Base-by-base conservation (phyloP, 1,284 basidiomycete genomes). In the Schizophyllum amplum region DNA sequence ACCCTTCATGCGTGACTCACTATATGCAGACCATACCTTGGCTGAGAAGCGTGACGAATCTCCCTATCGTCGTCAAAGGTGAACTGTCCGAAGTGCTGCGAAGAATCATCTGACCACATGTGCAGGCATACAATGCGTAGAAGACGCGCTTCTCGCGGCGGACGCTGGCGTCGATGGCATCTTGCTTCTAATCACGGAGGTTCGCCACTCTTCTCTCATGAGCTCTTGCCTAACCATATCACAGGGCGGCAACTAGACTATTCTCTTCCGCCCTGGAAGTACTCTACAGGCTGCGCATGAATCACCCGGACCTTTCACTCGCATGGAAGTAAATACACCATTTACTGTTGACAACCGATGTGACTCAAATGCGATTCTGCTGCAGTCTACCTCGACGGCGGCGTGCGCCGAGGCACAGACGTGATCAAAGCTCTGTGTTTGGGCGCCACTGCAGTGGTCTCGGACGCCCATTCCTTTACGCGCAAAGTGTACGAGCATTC, bases 121-220 rank as follows among this genome's bases (percentile, higher is more conserved):
- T 51, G 5, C 56, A 86, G 84, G 86, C 21, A 74, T 90, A 53
- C 87, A 91, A 70, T 89, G 87, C 65, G 86, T 92, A 5, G 83
- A 86, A 83, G 87, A 90, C 68, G 94, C 92, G 1, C 84, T 97
- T 5, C 78, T 92, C 56, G 95, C 95, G 21, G 87, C 82, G n/a
- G 89, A 97, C 66, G 83, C 84, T 13, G 92, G 94, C 4, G 83
- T 89, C 20, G 87, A 92, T 60, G 94, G 92, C 5, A 89, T 98
- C 56, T 78, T 97, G 24, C 71, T 94, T 92, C 90, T 4, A 97
- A 97, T 65, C 94, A 96, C 65, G 93, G 92, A 59, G 93, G 94
- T 84, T 63, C 4, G 54, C 27, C 20, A 25, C 20, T n/a, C 23
- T 26, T 52, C 42, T 54, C n/a, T 48, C 11, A 47, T 50, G 26